phyloP scores from a whole-genome alignment of 805 yeast genomes.

The Lipomyces chichibuensis region DNA sequence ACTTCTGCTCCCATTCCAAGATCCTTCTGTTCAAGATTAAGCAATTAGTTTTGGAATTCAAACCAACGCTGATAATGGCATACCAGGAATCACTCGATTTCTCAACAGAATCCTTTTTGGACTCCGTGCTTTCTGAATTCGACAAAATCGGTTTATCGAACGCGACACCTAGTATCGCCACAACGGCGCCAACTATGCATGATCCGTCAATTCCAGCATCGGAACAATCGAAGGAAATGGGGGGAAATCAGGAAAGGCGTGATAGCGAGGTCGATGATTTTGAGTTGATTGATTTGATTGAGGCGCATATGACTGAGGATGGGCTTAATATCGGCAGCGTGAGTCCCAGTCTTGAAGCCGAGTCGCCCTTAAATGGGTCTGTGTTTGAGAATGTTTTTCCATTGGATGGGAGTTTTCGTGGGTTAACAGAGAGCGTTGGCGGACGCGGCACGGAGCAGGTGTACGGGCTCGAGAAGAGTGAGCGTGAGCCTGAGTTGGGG shows the following conservation, averaged over 20 bases:
- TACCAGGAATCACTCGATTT: slow-evolving; percentile 1
- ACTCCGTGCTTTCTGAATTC: slow-evolving; percentile 22
- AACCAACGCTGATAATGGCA: background rate
- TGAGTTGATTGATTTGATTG: slow-evolving; percentile 22
- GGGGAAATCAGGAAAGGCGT: background rate
- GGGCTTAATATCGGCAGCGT: background rate
- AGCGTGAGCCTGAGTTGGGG: background rate
- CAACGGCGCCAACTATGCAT: background rate
- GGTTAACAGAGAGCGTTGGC: background rate
- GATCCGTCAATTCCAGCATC: background rate
- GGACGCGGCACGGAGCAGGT: background rate
- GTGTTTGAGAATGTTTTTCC: slow-evolving; percentile 4
- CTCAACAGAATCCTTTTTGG: slow-evolving; percentile 16
- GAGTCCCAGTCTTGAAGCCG: slow-evolving; percentile 2
- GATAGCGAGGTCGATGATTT: slow-evolving; percentile 18
- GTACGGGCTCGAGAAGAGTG: background rate
- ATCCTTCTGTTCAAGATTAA: no score
- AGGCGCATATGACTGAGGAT: slow-evolving; percentile 24
- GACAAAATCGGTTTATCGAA: slow-evolving; percentile 12
- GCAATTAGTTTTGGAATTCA: no score
- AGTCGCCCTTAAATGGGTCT: slow-evolving; percentile 9
- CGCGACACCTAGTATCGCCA: background rate
- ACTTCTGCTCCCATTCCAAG: no score
- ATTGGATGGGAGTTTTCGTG: background rate
- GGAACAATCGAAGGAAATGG: background rate